A percentile compares a stretch with the other conserved stretches of the same genome.
Evolutionary conservation across 495 filamentous ascomycete species (phyloP).

Genomic region (Rhypophila decipiens): DNA sequence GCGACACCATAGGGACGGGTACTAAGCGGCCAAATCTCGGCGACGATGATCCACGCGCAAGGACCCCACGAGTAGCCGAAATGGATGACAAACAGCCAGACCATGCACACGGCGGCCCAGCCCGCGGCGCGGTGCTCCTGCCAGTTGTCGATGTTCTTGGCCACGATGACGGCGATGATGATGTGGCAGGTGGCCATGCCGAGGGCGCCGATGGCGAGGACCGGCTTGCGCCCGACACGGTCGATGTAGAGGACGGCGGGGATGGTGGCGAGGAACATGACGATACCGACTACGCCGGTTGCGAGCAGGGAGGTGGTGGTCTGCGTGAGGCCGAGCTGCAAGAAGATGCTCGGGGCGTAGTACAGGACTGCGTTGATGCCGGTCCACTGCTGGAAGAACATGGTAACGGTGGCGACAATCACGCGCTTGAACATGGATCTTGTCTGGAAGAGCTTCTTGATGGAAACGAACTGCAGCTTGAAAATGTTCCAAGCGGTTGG

Average conservation of each 20-base stretch:
- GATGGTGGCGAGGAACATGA: conserved; percentile 63
- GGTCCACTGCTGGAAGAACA: conserved; percentile 75
- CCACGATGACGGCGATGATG: conserved; percentile 69
- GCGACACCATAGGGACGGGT: conserved; percentile 69
- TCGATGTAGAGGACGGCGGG: conserved; percentile 64
- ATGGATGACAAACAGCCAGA: conserved; percentile 77
- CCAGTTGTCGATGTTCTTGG: conserved; percentile 55
- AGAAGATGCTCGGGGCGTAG: conserved; percentile 72
- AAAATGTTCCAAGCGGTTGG: conserved; percentile 52
- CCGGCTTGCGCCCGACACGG: conserved; percentile 51
- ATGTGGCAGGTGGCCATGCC: conserved; percentile 60
- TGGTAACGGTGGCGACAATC: conserved; percentile 58
- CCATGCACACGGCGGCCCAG: conserved; percentile 73
- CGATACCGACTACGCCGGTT: conserved; percentile 74
- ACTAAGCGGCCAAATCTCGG: conserved; percentile 72
- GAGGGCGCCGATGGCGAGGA: conserved; percentile 49
- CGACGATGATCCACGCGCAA: conserved; percentile 65
- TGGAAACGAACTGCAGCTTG: conserved; percentile 69
- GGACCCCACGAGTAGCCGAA: conserved; percentile 74
- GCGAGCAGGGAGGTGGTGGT: conserved; percentile 66
- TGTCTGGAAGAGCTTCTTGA: conserved; percentile 63
- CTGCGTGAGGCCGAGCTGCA: conserved; percentile 54
- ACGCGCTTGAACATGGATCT: conserved; percentile 71
- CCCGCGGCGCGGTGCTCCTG: conserved; percentile 54
- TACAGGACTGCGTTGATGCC: conserved; percentile 66